Base-by-base conservation (phyloP, 75 land plant genomes). In the Isoetes taiwanensis region DNA sequence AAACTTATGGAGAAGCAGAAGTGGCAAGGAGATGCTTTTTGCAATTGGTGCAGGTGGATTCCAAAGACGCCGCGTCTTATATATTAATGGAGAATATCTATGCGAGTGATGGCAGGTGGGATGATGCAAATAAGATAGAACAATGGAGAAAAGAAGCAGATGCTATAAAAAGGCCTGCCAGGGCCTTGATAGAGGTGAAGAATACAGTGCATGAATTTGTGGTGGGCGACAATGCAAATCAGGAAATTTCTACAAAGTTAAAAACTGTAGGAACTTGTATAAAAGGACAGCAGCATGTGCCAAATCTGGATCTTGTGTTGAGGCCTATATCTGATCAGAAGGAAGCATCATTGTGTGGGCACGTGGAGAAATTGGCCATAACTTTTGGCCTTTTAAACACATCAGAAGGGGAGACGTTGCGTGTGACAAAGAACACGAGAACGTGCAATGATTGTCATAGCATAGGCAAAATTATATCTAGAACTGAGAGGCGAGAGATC, bases 291-390 rank as follows among this genome's bases (percentile, higher is more conserved):
- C n/a, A n/a, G n/a, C n/a, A n/a, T n/a, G n/a, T n/a, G n/a, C n/a
- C n/a, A n/a, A n/a, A n/a, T n/a, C n/a, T n/a, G n/a, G n/a, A n/a
- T n/a, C n/a, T n/a, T n/a, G n/a, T n/a, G n/a, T n/a, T n/a, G n/a
- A n/a, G n/a, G n/a, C n/a, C n/a, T n/a, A n/a, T n/a, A n/a, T 42
- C 59, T 1, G 76, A 80, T 28, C 76, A 80, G 57, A 78, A 80
- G 41, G 31, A 64, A 23, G 28, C 0, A 46, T 70, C 80, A 53
- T 60, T 80, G 54, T 62, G 77, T 34, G 63, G 54, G 28, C 84
- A 80, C 50, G 73, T 76, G 38, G 80, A 72, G 54, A 72, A 57
- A 42, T 34, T 69, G 56, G 80, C 80, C n/a, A 77, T 77, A 31
- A 69, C 72, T 41, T 73, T 68, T 61, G 80, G 72, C 2, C 41